Evolutionary conservation across 1,284 basidiomycete genomes (phyloP).

Genomic region (Leccinum glutinopallens): DNA sequence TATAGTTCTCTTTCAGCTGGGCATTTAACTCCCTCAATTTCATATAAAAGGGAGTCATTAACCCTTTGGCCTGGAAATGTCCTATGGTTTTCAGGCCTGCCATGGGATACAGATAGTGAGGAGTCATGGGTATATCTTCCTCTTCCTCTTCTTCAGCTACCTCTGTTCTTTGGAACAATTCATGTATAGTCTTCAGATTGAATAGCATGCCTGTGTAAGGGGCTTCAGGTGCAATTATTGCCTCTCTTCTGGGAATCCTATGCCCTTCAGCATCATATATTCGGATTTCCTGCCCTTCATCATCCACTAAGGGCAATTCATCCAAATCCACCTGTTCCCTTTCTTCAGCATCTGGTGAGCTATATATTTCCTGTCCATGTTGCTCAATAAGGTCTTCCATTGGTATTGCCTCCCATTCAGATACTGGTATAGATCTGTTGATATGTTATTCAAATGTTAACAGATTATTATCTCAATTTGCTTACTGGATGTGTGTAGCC

Average conservation of each 20-base stretch:
- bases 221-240: not conserved
- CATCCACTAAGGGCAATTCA: not conserved
- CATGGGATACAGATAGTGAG: constrained; percentile 12
- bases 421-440: constrained; percentile 3
- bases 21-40: not conserved
- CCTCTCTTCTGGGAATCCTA: constrained; percentile 2
- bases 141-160: not conserved
- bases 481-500: constrained; percentile 11
- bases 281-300: not conserved
- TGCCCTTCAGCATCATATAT: constrained; percentile 2
- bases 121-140: not conserved
- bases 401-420: not conserved
- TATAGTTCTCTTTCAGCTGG: not conserved
- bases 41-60: not conserved
- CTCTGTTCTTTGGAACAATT: not conserved
- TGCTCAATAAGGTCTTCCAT: not conserved
- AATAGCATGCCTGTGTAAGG: constrained; percentile 7
- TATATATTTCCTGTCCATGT: constrained; percentile 5
- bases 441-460: not conserved
- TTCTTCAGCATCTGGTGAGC: not conserved
- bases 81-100: not conserved
- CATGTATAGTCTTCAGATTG: not conserved
- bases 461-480: not conserved
- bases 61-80: constrained; percentile 8
- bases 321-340: not conserved